These are phyloP conservation scores for Cyclostephanos invisitatus DNA, from an alignment of 108 stramenopile genomes.

Conservation along the genomic window DNA sequence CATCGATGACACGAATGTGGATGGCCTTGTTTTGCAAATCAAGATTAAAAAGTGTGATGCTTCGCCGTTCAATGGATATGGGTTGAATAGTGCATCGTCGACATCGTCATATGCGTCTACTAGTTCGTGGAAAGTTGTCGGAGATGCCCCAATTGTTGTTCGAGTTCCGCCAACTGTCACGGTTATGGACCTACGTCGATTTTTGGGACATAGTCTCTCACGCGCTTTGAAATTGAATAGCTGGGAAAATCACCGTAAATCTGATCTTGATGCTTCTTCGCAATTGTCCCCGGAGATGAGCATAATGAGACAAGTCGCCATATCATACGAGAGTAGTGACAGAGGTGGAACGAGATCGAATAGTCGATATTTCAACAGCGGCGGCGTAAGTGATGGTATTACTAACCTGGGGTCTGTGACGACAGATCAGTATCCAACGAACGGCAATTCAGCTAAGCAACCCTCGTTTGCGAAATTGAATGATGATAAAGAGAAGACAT, in stretches of 20 bases:
- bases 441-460: conserved; percentile 2
- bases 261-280: conserved; percentile 2
- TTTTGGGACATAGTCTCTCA: conserved; percentile 45
- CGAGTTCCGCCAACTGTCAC: conserved; percentile 66
- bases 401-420: conserved; percentile 9
- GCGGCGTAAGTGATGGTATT: conserved; percentile 50
- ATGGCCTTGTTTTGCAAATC: conserved; percentile 65
- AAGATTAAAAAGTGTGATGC: conserved; percentile 38
- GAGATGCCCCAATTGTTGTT: conserved; percentile 52
- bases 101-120: not conserved
- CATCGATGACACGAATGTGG: conserved; percentile 30
- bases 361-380: not conserved
- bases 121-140: conserved; percentile 17
- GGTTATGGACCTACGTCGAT: conserved; percentile 60
- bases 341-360: conserved; percentile 5
- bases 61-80: not conserved
- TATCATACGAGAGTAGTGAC: conserved; percentile 50
- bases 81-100: not conserved
- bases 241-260: not conserved
- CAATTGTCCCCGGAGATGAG: conserved; percentile 43
- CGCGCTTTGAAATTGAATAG: conserved; percentile 6
- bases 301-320: conserved; percentile 60
- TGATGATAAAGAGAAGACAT: conserved; percentile 55
- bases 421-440: not conserved
- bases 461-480: conserved; percentile 47